A percentile compares a stretch with the other conserved stretches of the same genome.
Conservation (phyloP, 805 yeast genomes). For the Ogataea zsoltii region DNA sequence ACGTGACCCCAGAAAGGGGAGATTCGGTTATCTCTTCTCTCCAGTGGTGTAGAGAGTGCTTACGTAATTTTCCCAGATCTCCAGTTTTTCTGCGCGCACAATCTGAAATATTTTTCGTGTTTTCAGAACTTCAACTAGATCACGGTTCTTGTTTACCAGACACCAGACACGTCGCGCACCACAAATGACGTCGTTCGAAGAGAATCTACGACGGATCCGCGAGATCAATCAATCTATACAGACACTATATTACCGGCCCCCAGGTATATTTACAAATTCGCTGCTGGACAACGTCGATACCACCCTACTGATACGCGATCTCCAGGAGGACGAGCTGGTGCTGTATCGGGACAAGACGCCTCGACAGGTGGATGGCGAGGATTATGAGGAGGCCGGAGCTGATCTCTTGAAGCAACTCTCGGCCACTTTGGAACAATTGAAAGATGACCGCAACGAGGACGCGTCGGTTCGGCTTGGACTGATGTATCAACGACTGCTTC, state of each 20-base stretch:
- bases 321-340: conserved; percentile 23
- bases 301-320: conserved; percentile 24
- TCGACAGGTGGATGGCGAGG: conserved; percentile 25
- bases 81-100: no score
- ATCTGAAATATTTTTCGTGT: no score
- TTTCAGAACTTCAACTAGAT: no score
- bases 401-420: conserved; percentile 6
- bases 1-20: no score
- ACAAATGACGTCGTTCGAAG: conserved; percentile 18
- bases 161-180: neutral
- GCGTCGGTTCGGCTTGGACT: conserved; percentile 17
- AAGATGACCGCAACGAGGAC: conserved; percentile 19
- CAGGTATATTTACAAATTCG: conserved; percentile 27
- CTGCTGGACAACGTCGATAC: conserved; percentile 22
- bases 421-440: conserved; percentile 11
- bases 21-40: no score
- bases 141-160: no score
- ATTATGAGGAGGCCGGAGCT: conserved; percentile 8
- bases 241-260: conserved; percentile 19
- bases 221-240: conserved; percentile 25
- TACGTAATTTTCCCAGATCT: no score
- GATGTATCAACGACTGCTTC: conserved; percentile 20
- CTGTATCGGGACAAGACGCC: conserved; percentile 22
- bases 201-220: conserved; percentile 15
- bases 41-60: no score